These are phyloP conservation scores for Saturnispora mendoncae DNA, from an alignment of 805 yeast species.

Conservation along the genomic window DNA sequence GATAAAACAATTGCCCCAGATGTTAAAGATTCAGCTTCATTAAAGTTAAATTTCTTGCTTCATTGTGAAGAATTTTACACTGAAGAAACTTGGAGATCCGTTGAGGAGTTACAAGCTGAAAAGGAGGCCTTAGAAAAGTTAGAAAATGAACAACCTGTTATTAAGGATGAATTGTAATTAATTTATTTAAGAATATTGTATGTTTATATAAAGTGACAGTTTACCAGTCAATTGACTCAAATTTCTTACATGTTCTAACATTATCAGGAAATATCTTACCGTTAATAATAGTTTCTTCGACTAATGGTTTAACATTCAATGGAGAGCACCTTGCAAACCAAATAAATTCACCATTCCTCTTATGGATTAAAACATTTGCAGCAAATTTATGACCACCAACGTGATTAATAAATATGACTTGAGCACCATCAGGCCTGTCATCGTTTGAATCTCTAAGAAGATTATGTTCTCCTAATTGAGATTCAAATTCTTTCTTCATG, in stretches of 20 bases:
- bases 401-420: slow-evolving; percentile 67
- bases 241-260: slow-evolving; percentile 53
- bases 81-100: slow-evolving; percentile 14
- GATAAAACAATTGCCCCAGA: slow-evolving; percentile 31
- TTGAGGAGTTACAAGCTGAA: slow-evolving; percentile 15
- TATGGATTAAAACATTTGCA: slow-evolving; percentile 77
- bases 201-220: not conserved
- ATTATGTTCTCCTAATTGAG: slow-evolving; percentile 60
- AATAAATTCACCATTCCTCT: slow-evolving; percentile 62
- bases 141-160: not conserved
- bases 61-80: slow-evolving; percentile 13
- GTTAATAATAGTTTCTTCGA: slow-evolving; percentile 64
- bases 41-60: slow-evolving; percentile 38
- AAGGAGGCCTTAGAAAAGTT: slow-evolving; percentile 1
- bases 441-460: slow-evolving; percentile 72
- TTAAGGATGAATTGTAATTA: slow-evolving; percentile 14
- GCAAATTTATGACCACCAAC: slow-evolving; percentile 95
- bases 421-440: slow-evolving; percentile 63
- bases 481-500: slow-evolving; percentile 70
- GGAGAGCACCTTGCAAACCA: slow-evolving; percentile 90
- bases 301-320: slow-evolving; percentile 58
- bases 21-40: slow-evolving; percentile 43
- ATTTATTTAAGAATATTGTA: not conserved
- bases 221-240: slow-evolving; percentile 46
- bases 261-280: slow-evolving; percentile 64